Percentiles rank a stretch among this genome's conserved stretches.
phyloP scores from a whole-genome alignment of 2,329 filamentous ascomycete species.

The Triangularia verruculosa region DNA sequence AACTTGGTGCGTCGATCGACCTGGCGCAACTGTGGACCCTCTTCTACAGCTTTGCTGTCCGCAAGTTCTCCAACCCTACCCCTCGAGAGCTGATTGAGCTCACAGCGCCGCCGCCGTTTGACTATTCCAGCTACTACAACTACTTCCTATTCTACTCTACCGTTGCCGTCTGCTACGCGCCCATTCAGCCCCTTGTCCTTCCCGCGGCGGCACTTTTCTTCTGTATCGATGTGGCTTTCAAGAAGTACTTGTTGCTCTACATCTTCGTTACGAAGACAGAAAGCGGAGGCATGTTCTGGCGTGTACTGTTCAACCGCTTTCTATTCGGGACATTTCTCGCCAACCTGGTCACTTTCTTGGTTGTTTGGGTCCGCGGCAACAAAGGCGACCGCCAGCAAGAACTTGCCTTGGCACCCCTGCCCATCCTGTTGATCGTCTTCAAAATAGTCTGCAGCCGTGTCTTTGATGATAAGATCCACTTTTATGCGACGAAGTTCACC shows the following conservation, averaged over 20 bases:
- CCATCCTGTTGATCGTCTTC: constrained; percentile 75
- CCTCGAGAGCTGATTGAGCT: constrained; percentile 88
- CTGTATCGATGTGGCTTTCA: constrained; percentile 77
- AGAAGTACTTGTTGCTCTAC: constrained; percentile 93
- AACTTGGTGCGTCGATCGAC: constrained; percentile 89
- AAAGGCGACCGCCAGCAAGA: constrained; percentile 56
- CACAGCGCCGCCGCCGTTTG: constrained; percentile 87
- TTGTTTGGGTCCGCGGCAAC: constrained; percentile 68
- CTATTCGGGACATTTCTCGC: constrained; percentile 77
- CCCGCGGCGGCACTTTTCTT: constrained; percentile 90
- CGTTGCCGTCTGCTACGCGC: constrained; percentile 79
- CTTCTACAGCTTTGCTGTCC: constrained; percentile 77
- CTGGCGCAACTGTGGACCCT: constrained; percentile 85
- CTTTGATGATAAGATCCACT: constrained; percentile 79
- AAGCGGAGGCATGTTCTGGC: constrained; percentile 91
- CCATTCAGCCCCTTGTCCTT: constrained; percentile 82
- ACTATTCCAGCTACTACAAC: constrained; percentile 97
- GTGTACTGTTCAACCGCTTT: constrained; percentile 87
- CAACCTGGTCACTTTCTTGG: constrained; percentile 73
- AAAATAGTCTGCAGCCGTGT: constrained; percentile 75
- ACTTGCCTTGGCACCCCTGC: constrained; percentile 68
- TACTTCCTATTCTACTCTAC: constrained; percentile 95
- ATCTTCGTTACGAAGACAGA: constrained; percentile 97
- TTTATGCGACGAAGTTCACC: constrained; percentile 67
- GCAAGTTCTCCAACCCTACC: constrained; percentile 82